These are phyloP conservation scores for Melampsora larici-populina DNA, from an alignment of 1,284 basidiomycete species.

Conservation along the genomic window DNA sequence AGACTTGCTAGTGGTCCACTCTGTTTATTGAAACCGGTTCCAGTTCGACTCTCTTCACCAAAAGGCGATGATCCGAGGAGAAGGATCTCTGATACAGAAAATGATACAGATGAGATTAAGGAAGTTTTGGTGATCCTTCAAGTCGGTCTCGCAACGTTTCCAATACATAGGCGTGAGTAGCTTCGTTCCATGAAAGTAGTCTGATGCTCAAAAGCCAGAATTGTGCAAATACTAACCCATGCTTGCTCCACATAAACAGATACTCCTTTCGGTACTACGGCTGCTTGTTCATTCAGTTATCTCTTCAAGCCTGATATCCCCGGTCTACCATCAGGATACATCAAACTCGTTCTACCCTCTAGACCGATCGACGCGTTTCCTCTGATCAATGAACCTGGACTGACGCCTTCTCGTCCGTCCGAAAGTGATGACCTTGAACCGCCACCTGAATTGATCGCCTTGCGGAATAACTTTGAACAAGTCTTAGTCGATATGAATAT, in stretches of 20 bases:
- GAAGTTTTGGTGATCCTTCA: slow-evolving; percentile 1
- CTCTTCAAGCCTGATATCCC: slow-evolving; percentile 1
- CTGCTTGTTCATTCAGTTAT: not conserved
- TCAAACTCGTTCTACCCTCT: not conserved
- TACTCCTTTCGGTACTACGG: not conserved
- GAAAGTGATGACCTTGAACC: not conserved
- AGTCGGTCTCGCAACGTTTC: slow-evolving; percentile 6
- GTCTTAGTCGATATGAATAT: not conserved
- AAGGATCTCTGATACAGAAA: not conserved
- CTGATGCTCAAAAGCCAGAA: not conserved
- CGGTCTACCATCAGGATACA: slow-evolving; percentile 7
- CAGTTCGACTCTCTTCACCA: not conserved
- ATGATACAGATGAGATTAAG: not conserved
- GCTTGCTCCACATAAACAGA: not conserved
- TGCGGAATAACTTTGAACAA: slow-evolving; percentile 1
- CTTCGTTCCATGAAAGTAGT: not conserved
- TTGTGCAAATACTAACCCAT: not conserved
- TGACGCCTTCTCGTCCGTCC: not conserved
- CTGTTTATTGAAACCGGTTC: not conserved
- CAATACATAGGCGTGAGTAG: not conserved
- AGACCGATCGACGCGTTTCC: slow-evolving; percentile 2
- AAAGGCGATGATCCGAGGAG: too few species aligned
- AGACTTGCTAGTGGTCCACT: not conserved
- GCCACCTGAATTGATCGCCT: not conserved
- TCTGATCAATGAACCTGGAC: not conserved